phyloP scores from a whole-genome alignment of 1,284 basidiomycete genomes.

The Moesziomyces sp. region DNA sequence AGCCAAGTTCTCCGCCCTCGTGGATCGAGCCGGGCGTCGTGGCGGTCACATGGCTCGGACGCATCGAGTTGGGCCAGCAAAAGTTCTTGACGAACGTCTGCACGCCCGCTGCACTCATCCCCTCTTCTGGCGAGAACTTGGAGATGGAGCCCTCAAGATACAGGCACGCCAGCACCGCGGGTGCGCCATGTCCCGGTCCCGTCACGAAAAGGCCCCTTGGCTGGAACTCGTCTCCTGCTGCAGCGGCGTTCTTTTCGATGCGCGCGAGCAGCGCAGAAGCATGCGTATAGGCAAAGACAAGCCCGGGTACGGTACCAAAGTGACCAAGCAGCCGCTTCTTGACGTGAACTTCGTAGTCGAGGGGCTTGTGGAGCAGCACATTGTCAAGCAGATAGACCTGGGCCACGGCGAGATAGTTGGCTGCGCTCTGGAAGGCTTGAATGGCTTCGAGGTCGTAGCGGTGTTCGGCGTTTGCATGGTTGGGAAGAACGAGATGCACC shows the following conservation, averaged over 20 bases:
- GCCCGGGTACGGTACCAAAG: constrained; percentile 74
- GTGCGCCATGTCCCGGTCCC: constrained; percentile 71
- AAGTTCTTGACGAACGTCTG: constrained; percentile 76
- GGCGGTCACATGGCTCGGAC: constrained; percentile 73
- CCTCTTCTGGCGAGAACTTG: constrained; percentile 78
- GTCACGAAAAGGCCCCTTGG: constrained; percentile 73
- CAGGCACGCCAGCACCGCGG: constrained; percentile 80
- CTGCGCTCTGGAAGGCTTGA: constrained; percentile 41
- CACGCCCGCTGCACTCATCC: constrained; percentile 75
- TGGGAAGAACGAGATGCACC: constrained; percentile 9
- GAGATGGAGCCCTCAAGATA: constrained; percentile 84
- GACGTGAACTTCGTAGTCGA: constrained; percentile 71
- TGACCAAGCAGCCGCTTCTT: constrained; percentile 80
- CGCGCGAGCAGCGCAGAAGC: constrained; percentile 76
- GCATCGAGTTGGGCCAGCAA: constrained; percentile 77
- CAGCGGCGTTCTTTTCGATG: constrained; percentile 6
- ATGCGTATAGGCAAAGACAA: constrained; percentile 82
- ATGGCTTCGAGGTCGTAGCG: constrained; percentile 29
- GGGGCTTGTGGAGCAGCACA: constrained; percentile 73
- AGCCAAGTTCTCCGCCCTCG: constrained; percentile 75
- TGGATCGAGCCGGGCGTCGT: constrained; percentile 87
- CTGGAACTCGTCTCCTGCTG: constrained; percentile 69
- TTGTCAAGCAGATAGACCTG: constrained; percentile 82
- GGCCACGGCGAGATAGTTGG: constrained; percentile 66
- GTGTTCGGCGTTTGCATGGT: constrained; percentile 1